Base-by-base conservation (phyloP, 1,139 yeast species). In the Candida pseudoviswanathii region DNA sequence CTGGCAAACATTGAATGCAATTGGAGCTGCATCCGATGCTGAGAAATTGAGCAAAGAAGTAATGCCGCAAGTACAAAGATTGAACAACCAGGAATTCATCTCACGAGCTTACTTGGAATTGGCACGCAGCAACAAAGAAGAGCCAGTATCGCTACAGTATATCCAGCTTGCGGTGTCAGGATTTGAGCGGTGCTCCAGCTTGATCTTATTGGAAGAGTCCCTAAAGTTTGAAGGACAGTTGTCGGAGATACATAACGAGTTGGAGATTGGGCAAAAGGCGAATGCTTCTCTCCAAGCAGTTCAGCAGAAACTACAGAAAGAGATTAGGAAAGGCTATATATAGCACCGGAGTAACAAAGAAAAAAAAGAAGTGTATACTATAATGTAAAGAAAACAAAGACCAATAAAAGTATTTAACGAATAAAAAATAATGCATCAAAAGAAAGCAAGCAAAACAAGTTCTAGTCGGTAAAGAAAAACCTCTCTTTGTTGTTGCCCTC, bases 131-230 rank as follows among this genome's bases (percentile, higher is more conserved):
- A 65, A 66, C 52, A 38, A 44, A 8, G 53, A 57, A 2, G 58
- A 55, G 11, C 61, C 58, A 38, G 59, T 58, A 41, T 64, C 73
- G 6, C 54, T 78, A 4, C 66, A 70, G 39, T 71, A 62, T 50
- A 61, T 80, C 47, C 75, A 76, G 47, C 54, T 64, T 4, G 63
- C 83, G 11, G 71, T 81, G n/a, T 61, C 66, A 3, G 81, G 82
- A 0, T 80, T 71, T 58, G 74, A 71, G 43, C 63, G 59, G 41
- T 59, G 71, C 41, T 62, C 55, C 22, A 61, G 70, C 51, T 57
- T 69, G 31, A 63, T 52, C 58, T 67, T 60, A 68, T 67, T 64
- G 8, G 51, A 58, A 25, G 55, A 59, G 46, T 68, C 76, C 45
- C 71, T 71, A 48, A 58, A 62, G 43, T 58, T 73, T 24, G 76